Base-by-base conservation (phyloP, 2,329 filamentous ascomycete species). In the Sporothrix brunneoviolacea region DNA sequence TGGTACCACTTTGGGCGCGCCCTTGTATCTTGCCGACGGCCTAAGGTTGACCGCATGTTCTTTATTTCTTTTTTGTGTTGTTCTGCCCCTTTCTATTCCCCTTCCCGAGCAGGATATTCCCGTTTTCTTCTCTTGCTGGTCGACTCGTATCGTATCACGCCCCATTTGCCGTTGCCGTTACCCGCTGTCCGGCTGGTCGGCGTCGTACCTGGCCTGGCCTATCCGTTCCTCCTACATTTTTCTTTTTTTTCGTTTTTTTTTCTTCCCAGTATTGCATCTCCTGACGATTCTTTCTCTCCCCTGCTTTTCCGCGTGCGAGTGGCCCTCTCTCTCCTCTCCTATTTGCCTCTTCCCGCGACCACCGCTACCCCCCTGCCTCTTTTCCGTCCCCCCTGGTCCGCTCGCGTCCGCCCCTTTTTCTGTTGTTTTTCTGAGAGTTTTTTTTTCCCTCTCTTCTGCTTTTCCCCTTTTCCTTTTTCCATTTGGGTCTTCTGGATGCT, bases 121-220 rank as follows among this genome's bases (percentile, higher is more conserved):
- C 16, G 4, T 44, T 37, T 48, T 41, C n/a, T 42, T 37, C 30
- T 48, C n/a, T 38, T 38, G n/a, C n/a, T n/a, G n/a, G n/a, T n/a
- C n/a, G n/a, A n/a, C 22, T 44, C 38, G 33, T 32, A 16, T 38
- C 12, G 24, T 47, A 30, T 35, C 24, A 38, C 33, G 27, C 36
- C 40, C 37, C 35, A 28, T 44, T 52, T 44, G 40, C 48, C 45
- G 30, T 44, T 50, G 47, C 19, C 24, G 24, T 28, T 35, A 13
- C 35, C 39, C 18, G 27, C 18, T 46, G 51, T 22, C 48, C 40
- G 40, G 39, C 37, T 53, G 28, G 44, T 49, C 51, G 51, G 50
- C 21, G 43, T 43, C 45, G 54, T 51, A 41, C 53, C 51, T 53
- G 53, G 33, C n/a, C n/a, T n/a, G 16, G 13, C n/a, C 24, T 38